phyloP scores from a whole-genome alignment of 768 basidiomycete genomes.

The Xerocomellus chrysenteron region DNA sequence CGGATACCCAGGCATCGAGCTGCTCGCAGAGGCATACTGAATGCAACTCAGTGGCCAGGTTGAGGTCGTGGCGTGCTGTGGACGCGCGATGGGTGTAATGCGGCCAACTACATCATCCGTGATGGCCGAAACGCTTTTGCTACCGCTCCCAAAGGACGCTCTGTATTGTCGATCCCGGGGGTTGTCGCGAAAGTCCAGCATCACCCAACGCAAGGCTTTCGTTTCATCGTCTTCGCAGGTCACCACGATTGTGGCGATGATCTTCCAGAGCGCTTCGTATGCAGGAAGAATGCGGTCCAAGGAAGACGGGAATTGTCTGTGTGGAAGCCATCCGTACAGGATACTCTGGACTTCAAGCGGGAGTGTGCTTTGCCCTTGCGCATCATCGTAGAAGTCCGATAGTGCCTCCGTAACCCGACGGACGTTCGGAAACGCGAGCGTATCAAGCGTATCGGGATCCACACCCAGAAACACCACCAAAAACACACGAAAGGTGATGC shows the following conservation, averaged over 20 bases:
- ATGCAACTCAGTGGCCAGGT: slow-evolving; percentile 18
- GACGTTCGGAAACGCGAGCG: slow-evolving; percentile 30
- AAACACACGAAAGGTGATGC: slow-evolving; percentile 43
- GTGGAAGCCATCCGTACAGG: slow-evolving; percentile 43
- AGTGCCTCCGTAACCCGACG: slow-evolving; percentile 39
- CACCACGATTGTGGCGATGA: slow-evolving; percentile 48
- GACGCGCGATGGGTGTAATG: slow-evolving; percentile 19
- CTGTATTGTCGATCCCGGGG: slow-evolving; percentile 27
- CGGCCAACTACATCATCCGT: slow-evolving; percentile 17
- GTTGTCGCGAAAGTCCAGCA: slow-evolving; percentile 39
- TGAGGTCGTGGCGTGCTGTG: background rate
- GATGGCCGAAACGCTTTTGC: slow-evolving; percentile 20
- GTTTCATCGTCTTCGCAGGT: slow-evolving; percentile 26
- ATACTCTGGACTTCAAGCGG: slow-evolving; percentile 34
- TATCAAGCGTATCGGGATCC: slow-evolving; percentile 24
- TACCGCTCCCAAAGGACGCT: background rate
- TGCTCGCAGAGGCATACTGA: slow-evolving; percentile 1
- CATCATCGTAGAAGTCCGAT: slow-evolving; percentile 43
- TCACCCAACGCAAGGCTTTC: slow-evolving; percentile 22
- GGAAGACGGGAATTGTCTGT: slow-evolving; percentile 23
- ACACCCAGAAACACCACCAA: slow-evolving; percentile 41
- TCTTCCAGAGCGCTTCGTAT: slow-evolving; percentile 65
- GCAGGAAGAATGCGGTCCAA: slow-evolving; percentile 55
- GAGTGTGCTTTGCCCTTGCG: slow-evolving; percentile 20
- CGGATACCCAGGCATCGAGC: slow-evolving; percentile 23